Base-by-base conservation (phyloP, 148 eudicot genomes). In the Chenopodium quinoa region DNA sequence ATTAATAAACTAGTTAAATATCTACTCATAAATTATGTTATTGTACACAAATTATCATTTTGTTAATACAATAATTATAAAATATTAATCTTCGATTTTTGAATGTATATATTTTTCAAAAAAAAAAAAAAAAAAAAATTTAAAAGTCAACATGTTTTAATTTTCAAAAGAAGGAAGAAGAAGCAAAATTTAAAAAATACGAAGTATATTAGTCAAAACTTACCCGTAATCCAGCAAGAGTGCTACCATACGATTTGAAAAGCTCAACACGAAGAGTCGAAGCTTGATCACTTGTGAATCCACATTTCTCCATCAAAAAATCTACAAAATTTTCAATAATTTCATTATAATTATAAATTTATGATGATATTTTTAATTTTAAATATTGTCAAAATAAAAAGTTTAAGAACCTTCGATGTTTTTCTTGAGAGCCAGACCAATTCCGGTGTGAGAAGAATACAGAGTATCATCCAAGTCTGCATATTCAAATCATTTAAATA, bases 381-480 rank as follows among this genome's bases (percentile, higher is more conserved):
- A 62, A 54, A 20, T 48, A 78, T 8, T 4, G 16, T 56, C 19
- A 9, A 34, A 11, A 2, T 40, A 40, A 40, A 12, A 44, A 44
- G 8, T 20, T 3, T 8, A 32, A 48, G 32, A 73, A 95, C 98
- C 98, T 73, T 93, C 88, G 60, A 95, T 93, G 82, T 95, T 95
- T 5, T 81, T 86, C 84, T 88, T 90, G 66, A 86, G 86, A 63
- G 97, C 88, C 46, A 74, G 81, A 17, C 86, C 90, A 20, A 95
- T 86, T 79, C 98, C 98, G 7, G 85, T 78, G 66, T 78, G 85
- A 9, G 91, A 91, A 3, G 97, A 91, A 74, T 95, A 95, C 80
- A 95, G 69, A 74, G 98, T 95, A 44, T 95, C 98, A 71, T 95
- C 98, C 90, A 95, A 90, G 89, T 95, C 98, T 95, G 90, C 80